Percentiles rank a stretch among this genome's conserved stretches.
Conservation (phyloP, 768 basidiomycete species). For the Rhizopogon vesiculosus region DNA sequence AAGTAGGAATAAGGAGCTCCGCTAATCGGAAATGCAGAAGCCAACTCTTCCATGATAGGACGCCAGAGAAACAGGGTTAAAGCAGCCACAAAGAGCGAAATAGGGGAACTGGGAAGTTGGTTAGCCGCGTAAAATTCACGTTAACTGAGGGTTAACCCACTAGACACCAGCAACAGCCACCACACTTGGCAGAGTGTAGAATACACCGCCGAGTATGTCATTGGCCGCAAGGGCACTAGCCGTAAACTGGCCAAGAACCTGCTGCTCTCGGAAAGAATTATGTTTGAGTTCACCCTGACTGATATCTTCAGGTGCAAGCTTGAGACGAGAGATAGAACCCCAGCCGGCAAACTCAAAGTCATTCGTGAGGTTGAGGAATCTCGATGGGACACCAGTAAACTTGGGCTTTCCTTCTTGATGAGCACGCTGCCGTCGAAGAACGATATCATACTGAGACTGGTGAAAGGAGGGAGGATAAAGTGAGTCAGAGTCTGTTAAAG, state of each 20-base stretch:
- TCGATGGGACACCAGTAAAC: constrained; percentile 41
- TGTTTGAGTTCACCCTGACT: constrained; percentile 26
- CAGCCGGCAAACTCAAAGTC: constrained; percentile 73
- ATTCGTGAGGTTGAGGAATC: constrained; percentile 56
- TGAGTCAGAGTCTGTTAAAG: neutral
- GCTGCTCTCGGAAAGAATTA: constrained; percentile 26
- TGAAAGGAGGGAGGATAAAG: constrained; percentile 37
- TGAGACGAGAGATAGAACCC: constrained; percentile 49
- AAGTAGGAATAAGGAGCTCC: constrained; percentile 72
- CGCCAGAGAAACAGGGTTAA: constrained; percentile 65
- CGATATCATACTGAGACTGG: constrained; percentile 48
- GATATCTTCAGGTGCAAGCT: constrained; percentile 40
- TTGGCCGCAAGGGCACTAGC: constrained; percentile 67
- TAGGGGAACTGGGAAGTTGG: constrained; percentile 47
- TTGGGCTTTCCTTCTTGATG: constrained; percentile 41
- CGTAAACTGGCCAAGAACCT: constrained; percentile 55
- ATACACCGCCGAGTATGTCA: constrained; percentile 62
- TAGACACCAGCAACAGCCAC: constrained; percentile 59
- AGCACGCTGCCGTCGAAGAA: constrained; percentile 55
- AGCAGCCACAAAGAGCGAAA: constrained; percentile 61
- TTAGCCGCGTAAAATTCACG: neutral
- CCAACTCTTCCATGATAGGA: constrained; percentile 71
- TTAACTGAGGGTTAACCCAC: constrained; percentile 31
- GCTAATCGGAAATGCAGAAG: constrained; percentile 60
- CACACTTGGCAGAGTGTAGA: constrained; percentile 66